These are phyloP conservation scores for Austropuccinia psidii DNA, from an alignment of 1,284 basidiomycete genomes.

Conservation along the genomic window DNA sequence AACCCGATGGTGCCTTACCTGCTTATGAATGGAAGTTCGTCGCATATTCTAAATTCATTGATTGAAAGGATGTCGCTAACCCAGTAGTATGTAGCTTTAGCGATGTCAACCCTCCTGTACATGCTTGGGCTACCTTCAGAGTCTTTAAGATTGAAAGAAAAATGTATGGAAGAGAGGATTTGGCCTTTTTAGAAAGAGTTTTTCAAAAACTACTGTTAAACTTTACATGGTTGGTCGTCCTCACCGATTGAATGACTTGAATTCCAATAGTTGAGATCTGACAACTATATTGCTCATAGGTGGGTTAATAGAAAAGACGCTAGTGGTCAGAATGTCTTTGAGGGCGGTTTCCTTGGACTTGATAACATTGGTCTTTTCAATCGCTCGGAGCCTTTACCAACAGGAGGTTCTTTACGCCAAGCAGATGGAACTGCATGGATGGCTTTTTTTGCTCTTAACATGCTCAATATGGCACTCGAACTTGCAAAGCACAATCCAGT, in stretches of 20 bases:
- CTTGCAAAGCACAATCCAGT: constrained; percentile 94
- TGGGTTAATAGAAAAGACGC: constrained; percentile 98
- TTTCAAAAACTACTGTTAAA: constrained; percentile 96
- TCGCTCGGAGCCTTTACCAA: constrained; percentile 89
- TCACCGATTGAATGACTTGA: not conserved
- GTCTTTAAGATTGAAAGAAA: constrained; percentile 98
- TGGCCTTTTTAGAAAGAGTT: constrained; percentile 88
- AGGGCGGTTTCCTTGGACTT: constrained; percentile 93
- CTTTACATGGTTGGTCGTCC: constrained; percentile 69
- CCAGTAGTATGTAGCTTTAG: constrained; percentile 43
- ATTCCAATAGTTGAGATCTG: not conserved
- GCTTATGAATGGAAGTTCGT: constrained; percentile 99
- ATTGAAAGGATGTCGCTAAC: not conserved
- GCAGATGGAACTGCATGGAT: constrained; percentile 99
- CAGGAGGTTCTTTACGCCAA: constrained; percentile 82
- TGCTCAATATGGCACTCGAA: constrained; percentile 95
- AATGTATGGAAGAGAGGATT: constrained; percentile 78
- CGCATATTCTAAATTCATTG: not conserved
- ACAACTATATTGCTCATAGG: constrained; percentile 49
- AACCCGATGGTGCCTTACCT: constrained; percentile 93
- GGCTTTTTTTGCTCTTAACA: constrained; percentile 95
- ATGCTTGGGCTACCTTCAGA: constrained; percentile 74
- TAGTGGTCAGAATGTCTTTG: constrained; percentile 90
- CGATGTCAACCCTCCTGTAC: constrained; percentile 50
- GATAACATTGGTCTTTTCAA: constrained; percentile 99